A percentile compares a stretch with the other conserved stretches of the same genome.
Conservation (phyloP, 2,329 filamentous ascomycete species). For the Escovopsis sp. region DNA sequence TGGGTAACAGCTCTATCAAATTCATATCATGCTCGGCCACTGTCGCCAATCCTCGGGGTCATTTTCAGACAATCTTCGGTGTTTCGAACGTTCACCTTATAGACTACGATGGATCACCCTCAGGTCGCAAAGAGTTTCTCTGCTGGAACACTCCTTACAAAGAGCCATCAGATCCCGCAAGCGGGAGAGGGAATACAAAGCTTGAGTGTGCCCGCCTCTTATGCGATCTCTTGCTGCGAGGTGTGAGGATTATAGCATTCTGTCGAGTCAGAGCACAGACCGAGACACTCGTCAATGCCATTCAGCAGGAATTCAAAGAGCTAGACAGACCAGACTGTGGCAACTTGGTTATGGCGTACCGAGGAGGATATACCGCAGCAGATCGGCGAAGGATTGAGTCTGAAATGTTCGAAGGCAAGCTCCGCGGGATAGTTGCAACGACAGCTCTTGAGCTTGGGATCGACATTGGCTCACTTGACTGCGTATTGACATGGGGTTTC, state of each 20-base stretch:
- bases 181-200: slow-evolving; percentile 70
- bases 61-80: slow-evolving; percentile 92
- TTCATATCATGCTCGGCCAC: slow-evolving; percentile 97
- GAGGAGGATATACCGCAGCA: slow-evolving; percentile 86
- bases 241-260: slow-evolving; percentile 86
- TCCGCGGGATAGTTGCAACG: slow-evolving; percentile 87
- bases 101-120: slow-evolving; percentile 86
- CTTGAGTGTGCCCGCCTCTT: slow-evolving; percentile 82
- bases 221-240: slow-evolving; percentile 74
- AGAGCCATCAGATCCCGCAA: slow-evolving; percentile 73
- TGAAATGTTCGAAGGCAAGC: slow-evolving; percentile 93
- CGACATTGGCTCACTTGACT: slow-evolving; percentile 87
- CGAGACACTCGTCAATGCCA: slow-evolving; percentile 65
- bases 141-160: slow-evolving; percentile 98
- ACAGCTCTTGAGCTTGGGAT: slow-evolving; percentile 87
- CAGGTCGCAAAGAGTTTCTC: slow-evolving; percentile 79
- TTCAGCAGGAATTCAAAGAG: slow-evolving; percentile 60
- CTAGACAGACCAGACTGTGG: slow-evolving; percentile 63
- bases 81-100: slow-evolving; percentile 66
- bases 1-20: slow-evolving; percentile 72
- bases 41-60: slow-evolving; percentile 78
- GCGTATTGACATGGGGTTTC: slow-evolving; percentile 86
- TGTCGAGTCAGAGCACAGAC: slow-evolving; percentile 79
- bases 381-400: slow-evolving; percentile 78
- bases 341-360: slow-evolving; percentile 81